Conservation (phyloP, 2,329 filamentous ascomycete genomes). For the Helotiales sp. region DNA sequence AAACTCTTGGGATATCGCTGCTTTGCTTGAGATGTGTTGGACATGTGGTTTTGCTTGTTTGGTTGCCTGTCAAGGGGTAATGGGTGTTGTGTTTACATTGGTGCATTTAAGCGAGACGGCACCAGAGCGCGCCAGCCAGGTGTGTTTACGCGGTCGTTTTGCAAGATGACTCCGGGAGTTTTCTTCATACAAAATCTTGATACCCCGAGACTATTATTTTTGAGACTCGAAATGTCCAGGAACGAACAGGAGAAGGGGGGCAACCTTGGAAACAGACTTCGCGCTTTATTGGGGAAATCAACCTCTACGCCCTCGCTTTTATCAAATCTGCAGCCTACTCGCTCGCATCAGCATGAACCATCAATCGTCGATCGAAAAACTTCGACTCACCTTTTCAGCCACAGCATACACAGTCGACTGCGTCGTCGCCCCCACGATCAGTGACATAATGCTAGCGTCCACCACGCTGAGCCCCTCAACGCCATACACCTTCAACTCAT, state of each 20-base stretch:
- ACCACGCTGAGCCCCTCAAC: conserved; percentile 25
- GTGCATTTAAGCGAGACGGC: background rate
- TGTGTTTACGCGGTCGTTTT: too few species aligned
- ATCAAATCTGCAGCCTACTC: conserved; percentile 14
- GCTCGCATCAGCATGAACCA: background rate
- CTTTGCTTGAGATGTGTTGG: background rate
- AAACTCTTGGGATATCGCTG: background rate
- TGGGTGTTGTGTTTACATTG: background rate
- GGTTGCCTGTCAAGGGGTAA: background rate
- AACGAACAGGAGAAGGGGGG: too few species aligned
- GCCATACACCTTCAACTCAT: conserved; percentile 28
- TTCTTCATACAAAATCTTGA: too few species aligned
- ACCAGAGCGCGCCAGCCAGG: too few species aligned
- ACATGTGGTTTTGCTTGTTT: background rate
- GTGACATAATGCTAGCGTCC: conserved; percentile 4
- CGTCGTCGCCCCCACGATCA: background rate
- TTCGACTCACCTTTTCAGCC: conserved; percentile 8
- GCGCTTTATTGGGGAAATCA: too few species aligned
- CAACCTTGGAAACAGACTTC: too few species aligned
- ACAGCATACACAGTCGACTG: conserved; percentile 12
- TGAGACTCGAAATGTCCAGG: too few species aligned
- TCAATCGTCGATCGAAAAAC: background rate
- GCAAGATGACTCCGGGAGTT: too few species aligned
- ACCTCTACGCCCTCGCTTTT: conserved; percentile 8
- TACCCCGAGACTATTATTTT: too few species aligned